phyloP scores from a whole-genome alignment of 495 filamentous ascomycete genomes.

The Annulohypoxylon moriforme region DNA sequence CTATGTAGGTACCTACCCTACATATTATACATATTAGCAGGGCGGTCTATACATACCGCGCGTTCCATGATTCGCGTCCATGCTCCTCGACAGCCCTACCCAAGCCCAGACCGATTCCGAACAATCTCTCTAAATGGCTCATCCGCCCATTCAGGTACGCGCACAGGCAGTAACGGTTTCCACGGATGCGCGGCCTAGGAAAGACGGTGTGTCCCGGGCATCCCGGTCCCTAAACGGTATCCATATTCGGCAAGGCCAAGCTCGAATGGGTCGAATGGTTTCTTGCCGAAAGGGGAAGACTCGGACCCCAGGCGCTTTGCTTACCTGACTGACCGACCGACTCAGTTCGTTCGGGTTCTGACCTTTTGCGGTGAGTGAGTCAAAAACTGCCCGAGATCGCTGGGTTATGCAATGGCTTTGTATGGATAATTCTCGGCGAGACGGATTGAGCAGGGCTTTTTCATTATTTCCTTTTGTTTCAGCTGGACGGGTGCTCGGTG shows the following conservation, averaged over 20 bases:
- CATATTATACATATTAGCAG: background rate
- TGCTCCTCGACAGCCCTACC: background rate
- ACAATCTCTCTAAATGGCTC: slow-evolving; percentile 4
- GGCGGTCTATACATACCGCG: slow-evolving; percentile 9
- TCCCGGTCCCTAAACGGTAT: background rate
- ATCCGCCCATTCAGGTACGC: background rate
- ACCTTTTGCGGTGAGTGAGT: slow-evolving; percentile 4
- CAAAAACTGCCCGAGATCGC: slow-evolving; percentile 1
- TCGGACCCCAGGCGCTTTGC: background rate
- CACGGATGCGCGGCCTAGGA: slow-evolving; percentile 11
- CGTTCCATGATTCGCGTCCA: slow-evolving; percentile 9
- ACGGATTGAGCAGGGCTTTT: background rate
- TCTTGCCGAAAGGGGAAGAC: background rate
- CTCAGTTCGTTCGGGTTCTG: background rate
- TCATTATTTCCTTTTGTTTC: slow-evolving; percentile 13
- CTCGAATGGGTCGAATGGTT: background rate
- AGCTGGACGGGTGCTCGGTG: background rate
- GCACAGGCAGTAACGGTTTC: background rate
- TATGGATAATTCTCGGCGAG: slow-evolving; percentile 18
- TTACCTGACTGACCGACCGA: background rate
- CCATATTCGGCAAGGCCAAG: background rate
- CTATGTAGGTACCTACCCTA: background rate
- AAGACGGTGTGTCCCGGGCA: slow-evolving; percentile 12
- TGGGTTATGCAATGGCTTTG: slow-evolving; percentile 2
- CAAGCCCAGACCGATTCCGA: background rate